phyloP scores from a whole-genome alignment of 2,329 filamentous ascomycete species.

The Penicillium polonicum region DNA sequence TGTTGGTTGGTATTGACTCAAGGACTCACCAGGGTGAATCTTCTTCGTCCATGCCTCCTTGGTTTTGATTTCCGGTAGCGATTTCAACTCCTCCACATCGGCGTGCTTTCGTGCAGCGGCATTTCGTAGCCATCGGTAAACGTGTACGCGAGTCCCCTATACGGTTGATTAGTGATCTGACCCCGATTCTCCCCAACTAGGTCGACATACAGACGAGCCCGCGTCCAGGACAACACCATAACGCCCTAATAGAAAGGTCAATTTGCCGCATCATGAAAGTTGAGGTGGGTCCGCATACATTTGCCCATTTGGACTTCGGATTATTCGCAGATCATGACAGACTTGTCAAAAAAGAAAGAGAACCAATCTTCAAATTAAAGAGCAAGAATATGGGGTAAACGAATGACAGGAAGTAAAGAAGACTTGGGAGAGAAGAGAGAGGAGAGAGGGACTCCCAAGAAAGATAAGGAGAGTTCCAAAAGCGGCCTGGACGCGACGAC shows the following conservation, averaged over 20 bases:
- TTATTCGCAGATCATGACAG: constrained; percentile 34
- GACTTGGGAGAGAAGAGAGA: background rate
- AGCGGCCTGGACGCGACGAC: constrained; percentile 23
- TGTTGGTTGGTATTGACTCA: background rate
- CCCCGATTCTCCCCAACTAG: background rate
- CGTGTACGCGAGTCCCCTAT: constrained; percentile 81
- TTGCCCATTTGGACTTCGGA: constrained; percentile 42
- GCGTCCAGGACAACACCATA: constrained; percentile 97
- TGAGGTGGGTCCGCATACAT: constrained; percentile 31
- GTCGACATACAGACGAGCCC: constrained; percentile 71
- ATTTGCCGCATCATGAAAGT: background rate
- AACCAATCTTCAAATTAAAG: constrained; percentile 11
- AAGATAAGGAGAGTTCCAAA: constrained; percentile 23
- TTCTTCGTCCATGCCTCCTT: constrained; percentile 90
- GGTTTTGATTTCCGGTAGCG: constrained; percentile 76
- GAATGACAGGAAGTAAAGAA: constrained; percentile 7
- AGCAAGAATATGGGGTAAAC: constrained; percentile 7
- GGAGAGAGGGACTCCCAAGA: constrained; percentile 1
- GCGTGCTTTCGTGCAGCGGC: constrained; percentile 64
- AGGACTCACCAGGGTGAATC: constrained; percentile 71
- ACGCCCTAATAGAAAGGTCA: constrained; percentile 46
- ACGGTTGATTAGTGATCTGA: constrained; percentile 10
- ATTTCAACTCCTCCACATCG: constrained; percentile 59
- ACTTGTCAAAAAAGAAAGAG: constrained; percentile 14
- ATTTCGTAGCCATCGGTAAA: constrained; percentile 90